Conservation (phyloP, 371 early-diverging fungal genomes). For the Blastocladiella emersonii region DNA sequence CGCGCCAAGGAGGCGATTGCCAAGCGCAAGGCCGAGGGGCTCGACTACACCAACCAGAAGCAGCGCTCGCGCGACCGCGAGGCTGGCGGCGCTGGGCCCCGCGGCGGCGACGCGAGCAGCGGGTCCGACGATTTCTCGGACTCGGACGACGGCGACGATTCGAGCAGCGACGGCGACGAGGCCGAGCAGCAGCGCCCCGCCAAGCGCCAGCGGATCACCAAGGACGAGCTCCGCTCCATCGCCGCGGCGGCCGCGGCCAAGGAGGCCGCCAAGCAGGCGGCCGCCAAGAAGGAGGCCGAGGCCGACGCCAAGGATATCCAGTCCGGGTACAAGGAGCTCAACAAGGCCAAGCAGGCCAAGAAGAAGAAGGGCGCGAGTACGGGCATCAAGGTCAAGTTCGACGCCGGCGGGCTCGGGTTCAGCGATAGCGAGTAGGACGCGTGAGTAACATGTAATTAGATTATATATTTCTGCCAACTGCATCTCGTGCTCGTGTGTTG, state of each 20-base stretch:
- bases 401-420: constrained; percentile 21
- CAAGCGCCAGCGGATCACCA: too few species aligned
- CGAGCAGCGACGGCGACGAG: not conserved
- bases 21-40: constrained; percentile 16
- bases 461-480: too few species aligned
- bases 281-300: constrained; percentile 3
- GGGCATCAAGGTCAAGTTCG: constrained; percentile 12
- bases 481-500: too few species aligned
- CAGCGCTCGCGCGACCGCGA: constrained; percentile 33
- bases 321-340: constrained; percentile 1
- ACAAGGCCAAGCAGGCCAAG: constrained; percentile 10
- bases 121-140: not conserved
- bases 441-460: too few species aligned
- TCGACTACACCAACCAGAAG: not conserved
- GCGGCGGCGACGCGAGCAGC: not conserved
- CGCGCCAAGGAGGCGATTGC: constrained; percentile 22
- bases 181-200: not conserved
- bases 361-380: constrained; percentile 9
- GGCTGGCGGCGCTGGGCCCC: not conserved
- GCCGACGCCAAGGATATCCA: constrained; percentile 24
- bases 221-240: too few species aligned
- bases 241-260: constrained; percentile 8
- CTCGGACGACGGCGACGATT: not conserved
- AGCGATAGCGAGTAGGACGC: constrained; percentile 12
- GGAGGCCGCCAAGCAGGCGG: constrained; percentile 21